Base-by-base conservation (phyloP, 306 rosid species). In the Inga laurina region DNA sequence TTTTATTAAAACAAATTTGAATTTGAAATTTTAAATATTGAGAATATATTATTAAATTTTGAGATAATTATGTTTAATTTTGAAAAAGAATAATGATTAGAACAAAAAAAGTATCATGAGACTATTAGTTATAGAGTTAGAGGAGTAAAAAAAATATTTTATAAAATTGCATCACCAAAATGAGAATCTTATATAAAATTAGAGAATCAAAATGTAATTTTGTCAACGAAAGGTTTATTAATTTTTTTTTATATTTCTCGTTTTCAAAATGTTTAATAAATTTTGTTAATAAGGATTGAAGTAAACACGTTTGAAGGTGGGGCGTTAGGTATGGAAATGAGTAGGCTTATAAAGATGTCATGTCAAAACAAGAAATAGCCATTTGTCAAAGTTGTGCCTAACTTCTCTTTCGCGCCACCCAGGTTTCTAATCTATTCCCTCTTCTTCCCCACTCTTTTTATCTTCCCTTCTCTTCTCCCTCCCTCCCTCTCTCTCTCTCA, bases 401-500 rank as follows among this genome's bases (percentile, higher is more conserved):
- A 10, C 32, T 59, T 59, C 32, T 3, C 32, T 59, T 59, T 59
- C 66, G 66, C 66, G 66, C 66, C 66, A 59, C 66, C 15, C 66
- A 44, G 76, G 64, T 84, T 79, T 86, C 81, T 54, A 75, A 27
- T 43, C 79, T 45, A 43, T 35, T 30, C 76, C 37, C 75, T 35
- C 75, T 35, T 41, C 62, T 68, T 65, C 56, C 72, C 43, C 75
- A 32, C 66, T 35, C 79, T 43, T 8, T 73, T 18, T 54, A 39
- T 0, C 43, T 39, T 39, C 43, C 43, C 43, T 6, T 39, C 43
- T 1, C 43, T 39, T 39, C 13, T 27, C 81, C 22, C 64, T 54
- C 71, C 41, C 71, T 59, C 65, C 30, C 30, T 35, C 70, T 49
- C 30, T 72, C 4, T 41, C 83, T 49, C 64, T 75, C 4, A 9